Percentiles rank a stretch among this genome's conserved stretches.
These are phyloP conservation scores for Truncatella angustata DNA, from an alignment of 2,329 filamentous ascomycete species.

Conservation along the genomic window DNA sequence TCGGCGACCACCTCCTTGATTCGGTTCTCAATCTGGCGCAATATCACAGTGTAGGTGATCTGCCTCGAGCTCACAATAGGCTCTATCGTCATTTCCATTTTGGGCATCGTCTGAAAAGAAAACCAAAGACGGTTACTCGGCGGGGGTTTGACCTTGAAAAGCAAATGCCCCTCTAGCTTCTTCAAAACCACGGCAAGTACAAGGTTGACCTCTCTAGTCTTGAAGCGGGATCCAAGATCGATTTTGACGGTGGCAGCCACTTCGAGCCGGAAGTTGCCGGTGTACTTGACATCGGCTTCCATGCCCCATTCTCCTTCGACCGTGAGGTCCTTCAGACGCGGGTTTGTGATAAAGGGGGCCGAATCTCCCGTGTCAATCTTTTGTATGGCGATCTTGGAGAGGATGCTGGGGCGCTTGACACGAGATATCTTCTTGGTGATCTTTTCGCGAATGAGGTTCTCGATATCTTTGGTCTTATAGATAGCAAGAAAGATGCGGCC, in stretches of 20 bases:
- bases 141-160: conserved; percentile 88
- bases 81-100: conserved; percentile 91
- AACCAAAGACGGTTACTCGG: conserved; percentile 97
- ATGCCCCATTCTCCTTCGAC: conserved; percentile 87
- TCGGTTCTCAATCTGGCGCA: conserved; percentile 89
- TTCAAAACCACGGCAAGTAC: conserved; percentile 83
- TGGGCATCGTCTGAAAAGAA: conserved; percentile 89
- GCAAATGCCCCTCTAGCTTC: conserved; percentile 78
- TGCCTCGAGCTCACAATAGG: conserved; percentile 93
- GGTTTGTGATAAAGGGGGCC: conserved; percentile 85
- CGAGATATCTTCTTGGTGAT: conserved; percentile 95
- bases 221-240: conserved; percentile 85
- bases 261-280: conserved; percentile 84
- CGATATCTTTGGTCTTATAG: conserved; percentile 80
- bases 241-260: conserved; percentile 91
- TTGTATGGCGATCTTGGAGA: conserved; percentile 79
- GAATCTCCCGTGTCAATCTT: conserved; percentile 84
- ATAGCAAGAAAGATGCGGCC: conserved; percentile 85
- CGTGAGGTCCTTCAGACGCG: conserved; percentile 81
- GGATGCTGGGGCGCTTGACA: conserved; percentile 87
- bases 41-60: conserved; percentile 89
- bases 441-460: conserved; percentile 76
- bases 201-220: conserved; percentile 84
- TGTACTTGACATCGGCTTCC: conserved; percentile 85
- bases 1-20: conserved; percentile 94